A percentile compares a stretch with the other conserved stretches of the same genome.
Conservation (phyloP, 805 yeast genomes). For the Torulaspora franciscae region DNA sequence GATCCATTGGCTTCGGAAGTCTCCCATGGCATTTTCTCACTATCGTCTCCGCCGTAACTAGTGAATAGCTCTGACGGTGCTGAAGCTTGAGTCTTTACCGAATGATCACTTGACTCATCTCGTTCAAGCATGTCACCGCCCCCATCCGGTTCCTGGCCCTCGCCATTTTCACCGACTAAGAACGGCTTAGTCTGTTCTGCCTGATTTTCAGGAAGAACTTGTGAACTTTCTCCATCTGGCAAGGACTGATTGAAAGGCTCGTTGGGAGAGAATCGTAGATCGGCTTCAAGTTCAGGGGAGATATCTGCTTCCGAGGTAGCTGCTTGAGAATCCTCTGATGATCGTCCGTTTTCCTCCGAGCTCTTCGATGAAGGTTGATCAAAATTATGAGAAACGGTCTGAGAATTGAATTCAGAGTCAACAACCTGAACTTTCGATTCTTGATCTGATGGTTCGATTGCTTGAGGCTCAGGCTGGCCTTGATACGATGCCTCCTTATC, state of each 20-base stretch:
- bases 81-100: background rate
- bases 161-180: constrained; percentile 2
- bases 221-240: background rate
- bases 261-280: background rate
- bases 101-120: background rate
- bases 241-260: background rate
- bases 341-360: background rate
- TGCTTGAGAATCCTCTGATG: background rate
- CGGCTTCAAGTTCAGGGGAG: background rate
- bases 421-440: background rate
- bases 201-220: background rate
- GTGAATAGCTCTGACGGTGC: constrained; percentile 1
- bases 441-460: background rate
- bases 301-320: background rate
- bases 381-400: background rate
- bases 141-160: constrained; percentile 19
- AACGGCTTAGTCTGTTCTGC: background rate
- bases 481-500: no score
- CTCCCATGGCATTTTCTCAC: constrained; percentile 20
- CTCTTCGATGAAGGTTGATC: background rate
- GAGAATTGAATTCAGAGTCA: background rate
- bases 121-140: background rate
- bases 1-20: background rate
- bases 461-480: background rate
- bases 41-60: constrained; percentile 8